Base-by-base conservation (phyloP, 768 basidiomycete genomes). In the Termitomyces eurrhizus region DNA sequence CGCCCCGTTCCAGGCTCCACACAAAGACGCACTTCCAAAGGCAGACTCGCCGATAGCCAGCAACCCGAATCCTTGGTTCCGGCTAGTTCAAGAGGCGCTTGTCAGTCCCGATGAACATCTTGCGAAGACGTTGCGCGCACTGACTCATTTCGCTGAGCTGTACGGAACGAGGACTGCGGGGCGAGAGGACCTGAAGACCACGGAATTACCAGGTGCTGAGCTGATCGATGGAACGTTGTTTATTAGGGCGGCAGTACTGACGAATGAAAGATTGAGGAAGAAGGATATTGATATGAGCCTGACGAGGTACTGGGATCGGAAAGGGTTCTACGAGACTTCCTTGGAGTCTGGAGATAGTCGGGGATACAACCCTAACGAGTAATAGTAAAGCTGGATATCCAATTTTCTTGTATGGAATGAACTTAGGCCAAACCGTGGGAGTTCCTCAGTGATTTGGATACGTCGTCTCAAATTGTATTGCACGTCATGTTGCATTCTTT, bases 11-110 rank as follows among this genome's bases (percentile, higher is more conserved):
- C 73, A 71, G 14, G 59, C 48, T 52, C 77, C 65, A n/a, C 61
- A 55, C 64, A 70, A 61, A 52, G 58, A 26, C 44, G 67, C 66
- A 3, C 62, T 67, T 45, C 75, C 64, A 46, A 64, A 62, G 39
- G 60, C 70, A 52, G 70, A 73, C 29, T 75, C 81, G 32, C 69
- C 67, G 11, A 70, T 69, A 55, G 73, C 75, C 3, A 37, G 67
- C 32, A 75, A 70, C 21, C 80, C 85, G 13, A 86, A 88, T 62
- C 76, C 82, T 2, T 90, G 87, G 89, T 75, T 82, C 13, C 73
- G 81, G 18, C 70, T 89, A 59, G 67, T 88, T 36, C 75, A 84
- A 53, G 77, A 76, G 7, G 73, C 82, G 2, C 68, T 87, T 45
- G 77, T 79, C 2, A 81, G 88, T 64, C 84, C 84, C 0, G 83